Evolutionary conservation across 2,329 filamentous ascomycete genomes (phyloP).

Genomic region (Beauveria varroae): DNA sequence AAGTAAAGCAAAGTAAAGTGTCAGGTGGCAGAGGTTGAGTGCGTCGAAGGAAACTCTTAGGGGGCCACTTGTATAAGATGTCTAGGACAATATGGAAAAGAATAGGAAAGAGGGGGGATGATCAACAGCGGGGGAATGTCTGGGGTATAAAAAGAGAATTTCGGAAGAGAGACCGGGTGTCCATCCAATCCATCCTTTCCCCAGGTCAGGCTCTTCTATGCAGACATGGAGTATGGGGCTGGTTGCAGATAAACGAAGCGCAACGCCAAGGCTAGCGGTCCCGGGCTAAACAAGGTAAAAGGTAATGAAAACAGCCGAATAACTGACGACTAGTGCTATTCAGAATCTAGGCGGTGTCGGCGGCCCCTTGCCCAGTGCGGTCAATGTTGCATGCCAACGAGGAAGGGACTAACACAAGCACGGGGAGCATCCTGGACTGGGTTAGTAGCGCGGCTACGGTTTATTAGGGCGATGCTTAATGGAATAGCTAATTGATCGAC

Average conservation of each 20-base stretch:
- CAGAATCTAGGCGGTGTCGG: neutral
- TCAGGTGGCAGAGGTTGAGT: neutral
- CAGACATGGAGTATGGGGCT: neutral
- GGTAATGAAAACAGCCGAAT: neutral
- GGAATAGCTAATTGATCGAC: no score
- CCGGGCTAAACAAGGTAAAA: neutral
- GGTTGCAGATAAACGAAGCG: slow-evolving; percentile 1
- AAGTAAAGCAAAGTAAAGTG: no score
- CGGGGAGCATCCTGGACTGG: neutral
- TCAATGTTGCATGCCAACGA: neutral
- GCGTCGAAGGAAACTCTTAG: neutral
- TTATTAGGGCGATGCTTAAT: no score
- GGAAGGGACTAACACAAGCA: neutral
- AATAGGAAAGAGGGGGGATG: neutral
- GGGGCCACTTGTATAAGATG: neutral
- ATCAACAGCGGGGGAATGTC: neutral
- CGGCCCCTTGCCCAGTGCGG: neutral
- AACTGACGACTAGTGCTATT: neutral
- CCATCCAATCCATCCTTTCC: neutral
- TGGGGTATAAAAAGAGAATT: neutral
- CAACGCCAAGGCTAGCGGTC: neutral
- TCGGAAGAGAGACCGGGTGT: neutral
- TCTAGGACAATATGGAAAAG: neutral
- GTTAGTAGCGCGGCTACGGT: no score
- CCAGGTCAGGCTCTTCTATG: neutral